Evolutionary conservation across 371 early-diverging fungal species (phyloP).

Genomic region (Mucor racemosus): DNA sequence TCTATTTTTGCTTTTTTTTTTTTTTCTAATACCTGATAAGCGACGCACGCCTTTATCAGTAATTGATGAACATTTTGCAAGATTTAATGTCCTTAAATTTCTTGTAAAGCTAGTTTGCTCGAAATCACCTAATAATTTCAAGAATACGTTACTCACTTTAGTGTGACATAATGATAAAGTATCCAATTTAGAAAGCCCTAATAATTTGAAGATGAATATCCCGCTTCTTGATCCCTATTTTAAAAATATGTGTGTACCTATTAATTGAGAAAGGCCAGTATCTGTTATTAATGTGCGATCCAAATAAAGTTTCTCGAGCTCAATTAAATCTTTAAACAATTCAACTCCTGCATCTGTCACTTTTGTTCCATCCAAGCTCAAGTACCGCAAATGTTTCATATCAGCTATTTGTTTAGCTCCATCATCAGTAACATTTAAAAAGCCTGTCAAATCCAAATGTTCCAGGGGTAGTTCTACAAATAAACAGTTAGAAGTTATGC

Average conservation of each 20-base stretch:
- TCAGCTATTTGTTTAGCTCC: constrained; percentile 33
- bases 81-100: constrained; percentile 36
- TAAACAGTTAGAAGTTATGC: background rate
- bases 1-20: too few relatives aligned
- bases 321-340: constrained; percentile 30
- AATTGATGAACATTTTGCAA: constrained; percentile 33
- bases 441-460: constrained; percentile 39
- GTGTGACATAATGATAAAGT: constrained; percentile 40
- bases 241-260: too few relatives aligned
- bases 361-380: constrained; percentile 43
- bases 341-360: constrained; percentile 43
- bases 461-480: constrained; percentile 38
- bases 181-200: constrained; percentile 35
- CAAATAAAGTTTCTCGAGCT: constrained; percentile 43
- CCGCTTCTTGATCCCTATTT: background rate
- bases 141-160: constrained; percentile 14
- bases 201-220: background rate
- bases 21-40: constrained; percentile 25
- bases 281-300: constrained; percentile 46
- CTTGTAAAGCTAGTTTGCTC: constrained; percentile 34
- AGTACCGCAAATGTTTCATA: constrained; percentile 39
- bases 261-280: constrained; percentile 29
- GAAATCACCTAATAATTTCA: constrained; percentile 27
- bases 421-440: constrained; percentile 41
- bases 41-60: constrained; percentile 36